Evolutionary conservation across 805 yeast genomes (phyloP).

Genomic region (Lachancea lanzarotensis): DNA sequence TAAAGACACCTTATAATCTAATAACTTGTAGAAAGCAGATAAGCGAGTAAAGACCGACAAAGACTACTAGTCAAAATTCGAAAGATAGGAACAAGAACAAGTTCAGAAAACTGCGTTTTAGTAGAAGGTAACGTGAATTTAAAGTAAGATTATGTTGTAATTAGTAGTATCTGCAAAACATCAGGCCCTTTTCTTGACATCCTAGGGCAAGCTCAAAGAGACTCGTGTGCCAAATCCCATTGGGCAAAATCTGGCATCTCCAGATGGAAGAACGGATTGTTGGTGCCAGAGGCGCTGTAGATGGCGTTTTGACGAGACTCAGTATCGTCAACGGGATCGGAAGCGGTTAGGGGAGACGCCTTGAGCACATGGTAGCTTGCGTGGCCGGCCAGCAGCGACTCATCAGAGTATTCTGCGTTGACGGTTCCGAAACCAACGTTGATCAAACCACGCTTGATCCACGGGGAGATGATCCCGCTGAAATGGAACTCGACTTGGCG

Average conservation of each 20-base stretch:
- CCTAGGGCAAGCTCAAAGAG: background rate
- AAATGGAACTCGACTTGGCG: constrained; percentile 86
- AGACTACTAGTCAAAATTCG: too few species aligned
- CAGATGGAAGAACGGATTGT: constrained; percentile 33
- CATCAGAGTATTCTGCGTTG: constrained; percentile 34
- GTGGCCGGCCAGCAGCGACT: constrained; percentile 30
- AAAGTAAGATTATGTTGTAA: background rate
- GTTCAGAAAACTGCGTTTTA: background rate
- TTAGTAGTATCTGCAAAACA: background rate
- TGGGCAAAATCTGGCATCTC: constrained; percentile 32
- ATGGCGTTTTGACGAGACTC: background rate
- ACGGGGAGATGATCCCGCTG: constrained; percentile 74
- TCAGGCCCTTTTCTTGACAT: background rate
- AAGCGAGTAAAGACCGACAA: too few species aligned
- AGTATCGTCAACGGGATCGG: background rate
- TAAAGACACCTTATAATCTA: too few species aligned
- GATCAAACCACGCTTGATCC: constrained; percentile 75
- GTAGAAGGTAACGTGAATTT: background rate
- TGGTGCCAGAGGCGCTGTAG: constrained; percentile 4
- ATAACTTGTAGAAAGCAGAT: too few species aligned
- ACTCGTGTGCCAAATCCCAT: constrained; percentile 20
- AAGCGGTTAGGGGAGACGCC: constrained; percentile 1
- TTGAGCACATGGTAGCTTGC: constrained; percentile 25
- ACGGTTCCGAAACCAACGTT: constrained; percentile 72
- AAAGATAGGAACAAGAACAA: too few species aligned